These are phyloP conservation scores for Candida coleopterorum DNA, from an alignment of 805 yeast species.

Conservation along the genomic window DNA sequence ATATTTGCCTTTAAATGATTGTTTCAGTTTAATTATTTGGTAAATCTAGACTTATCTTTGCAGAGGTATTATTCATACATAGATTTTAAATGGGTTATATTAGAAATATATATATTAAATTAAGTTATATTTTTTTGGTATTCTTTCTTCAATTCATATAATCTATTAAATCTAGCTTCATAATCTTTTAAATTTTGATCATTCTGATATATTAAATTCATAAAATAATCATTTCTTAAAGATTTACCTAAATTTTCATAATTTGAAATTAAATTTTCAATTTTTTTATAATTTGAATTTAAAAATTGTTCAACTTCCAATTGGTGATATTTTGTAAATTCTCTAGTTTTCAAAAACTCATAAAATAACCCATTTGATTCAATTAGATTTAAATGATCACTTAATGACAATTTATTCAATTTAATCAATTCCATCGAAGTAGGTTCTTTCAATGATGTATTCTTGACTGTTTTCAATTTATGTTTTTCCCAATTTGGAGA, in stretches of 20 bases:
- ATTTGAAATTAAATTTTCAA: not conserved
- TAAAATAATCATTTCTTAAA: constrained; percentile 24
- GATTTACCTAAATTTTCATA: constrained; percentile 14
- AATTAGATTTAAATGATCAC: constrained; percentile 25
- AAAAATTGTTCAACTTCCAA: constrained; percentile 15
- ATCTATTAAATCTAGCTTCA: not conserved
- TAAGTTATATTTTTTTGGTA: too few species aligned
- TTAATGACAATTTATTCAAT: constrained; percentile 16
- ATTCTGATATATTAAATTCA: constrained; percentile 10
- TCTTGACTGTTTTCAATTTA: constrained; percentile 12
- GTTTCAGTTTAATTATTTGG: too few species aligned
- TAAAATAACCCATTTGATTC: constrained; percentile 20
- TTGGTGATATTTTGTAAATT: constrained; percentile 25
- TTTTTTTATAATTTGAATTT: not conserved
- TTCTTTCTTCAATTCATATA: not conserved
- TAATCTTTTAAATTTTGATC: not conserved
- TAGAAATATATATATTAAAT: too few species aligned
- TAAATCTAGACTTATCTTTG: too few species aligned
- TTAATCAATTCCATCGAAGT: constrained; percentile 12
- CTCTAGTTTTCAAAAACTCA: constrained; percentile 18
- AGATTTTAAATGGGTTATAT: too few species aligned
- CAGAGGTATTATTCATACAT: too few species aligned
- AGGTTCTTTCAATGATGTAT: constrained; percentile 3
- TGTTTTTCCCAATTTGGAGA: constrained; percentile 16
- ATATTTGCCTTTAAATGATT: too few species aligned